These are phyloP conservation scores for Fragaria vesca DNA, from an alignment of 306 rosid genomes.

Conservation along the genomic window DNA sequence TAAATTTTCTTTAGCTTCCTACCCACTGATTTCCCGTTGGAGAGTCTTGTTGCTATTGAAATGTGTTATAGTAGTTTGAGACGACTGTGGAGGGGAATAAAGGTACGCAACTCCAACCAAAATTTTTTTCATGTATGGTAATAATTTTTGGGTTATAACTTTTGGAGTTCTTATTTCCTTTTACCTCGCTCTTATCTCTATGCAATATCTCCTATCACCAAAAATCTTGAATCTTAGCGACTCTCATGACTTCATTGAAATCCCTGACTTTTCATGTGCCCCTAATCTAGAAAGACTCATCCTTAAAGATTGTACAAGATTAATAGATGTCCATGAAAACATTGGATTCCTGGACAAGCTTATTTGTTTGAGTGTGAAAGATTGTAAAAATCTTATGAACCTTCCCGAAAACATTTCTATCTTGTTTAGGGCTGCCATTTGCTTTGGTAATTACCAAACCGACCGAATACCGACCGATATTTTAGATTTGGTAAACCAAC, in stretches of 20 bases:
- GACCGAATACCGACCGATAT: no score
- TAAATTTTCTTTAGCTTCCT: neutral
- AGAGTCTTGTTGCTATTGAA: slow-evolving; percentile 17
- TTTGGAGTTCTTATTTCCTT: no score
- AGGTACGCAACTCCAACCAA: neutral
- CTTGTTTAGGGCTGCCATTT: no score
- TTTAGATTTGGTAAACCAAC: no score
- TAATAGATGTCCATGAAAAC: slow-evolving; percentile 10
- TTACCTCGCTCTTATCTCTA: no score
- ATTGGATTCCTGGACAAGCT: neutral
- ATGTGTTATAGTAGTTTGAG: slow-evolving; percentile 12
- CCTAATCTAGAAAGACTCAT: slow-evolving; percentile 13
- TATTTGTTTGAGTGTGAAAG: neutral
- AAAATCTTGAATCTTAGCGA: slow-evolving; percentile 21
- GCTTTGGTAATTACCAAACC: no score
- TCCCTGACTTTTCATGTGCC: neutral
- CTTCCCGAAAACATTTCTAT: neutral
- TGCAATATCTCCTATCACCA: neutral
- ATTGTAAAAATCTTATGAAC: neutral
- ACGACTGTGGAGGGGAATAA: neutral
- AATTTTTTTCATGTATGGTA: no score
- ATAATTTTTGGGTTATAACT: no score
- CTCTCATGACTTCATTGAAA: neutral
- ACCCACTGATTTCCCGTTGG: neutral
- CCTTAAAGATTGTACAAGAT: neutral